Conservation (phyloP, 1,284 basidiomycete genomes). For the Bjerkandera adusta region DNA sequence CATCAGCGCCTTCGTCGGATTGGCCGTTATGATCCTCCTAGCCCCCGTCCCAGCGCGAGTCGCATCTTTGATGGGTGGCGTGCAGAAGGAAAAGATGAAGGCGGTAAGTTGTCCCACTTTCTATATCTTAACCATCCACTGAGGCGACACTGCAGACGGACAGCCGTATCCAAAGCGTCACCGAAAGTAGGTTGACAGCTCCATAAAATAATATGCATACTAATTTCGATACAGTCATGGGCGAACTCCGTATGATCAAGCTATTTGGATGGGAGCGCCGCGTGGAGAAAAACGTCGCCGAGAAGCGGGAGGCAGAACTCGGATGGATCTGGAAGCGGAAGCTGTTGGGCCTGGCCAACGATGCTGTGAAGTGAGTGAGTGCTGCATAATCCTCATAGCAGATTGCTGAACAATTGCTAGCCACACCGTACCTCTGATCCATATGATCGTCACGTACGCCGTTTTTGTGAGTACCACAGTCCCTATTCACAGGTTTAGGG, state of each 20-base stretch:
- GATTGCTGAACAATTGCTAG: conserved; percentile 27
- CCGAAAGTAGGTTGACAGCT: conserved; percentile 33
- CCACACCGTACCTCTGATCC: conserved; percentile 58
- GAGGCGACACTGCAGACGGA: conserved; percentile 38
- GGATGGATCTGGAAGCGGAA: conserved; percentile 39
- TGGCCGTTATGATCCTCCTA: conserved; percentile 47
- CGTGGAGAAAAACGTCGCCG: conserved; percentile 40
- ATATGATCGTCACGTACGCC: conserved; percentile 67
- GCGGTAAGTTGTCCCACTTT: conserved; percentile 21
- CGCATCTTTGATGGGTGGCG: conserved; percentile 27
- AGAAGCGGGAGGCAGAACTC: conserved; percentile 55
- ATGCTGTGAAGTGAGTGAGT: conserved; percentile 36
- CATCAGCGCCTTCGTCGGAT: conserved; percentile 44
- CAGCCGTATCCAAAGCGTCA: conserved; percentile 46
- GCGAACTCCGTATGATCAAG: conserved; percentile 52
- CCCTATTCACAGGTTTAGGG: too few relatives aligned
- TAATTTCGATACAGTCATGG: conserved; percentile 27
- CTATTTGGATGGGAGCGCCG: conserved; percentile 59
- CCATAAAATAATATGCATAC: background rate
- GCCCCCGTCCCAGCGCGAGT: conserved; percentile 50
- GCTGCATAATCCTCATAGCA: background rate
- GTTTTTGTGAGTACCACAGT: conserved; percentile 39
- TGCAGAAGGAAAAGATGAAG: conserved; percentile 33
- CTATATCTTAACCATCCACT: background rate
- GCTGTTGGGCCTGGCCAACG: conserved; percentile 35